Conservation (phyloP, 2,329 filamentous ascomycete genomes). For the Emericellopsis cladophorae region DNA sequence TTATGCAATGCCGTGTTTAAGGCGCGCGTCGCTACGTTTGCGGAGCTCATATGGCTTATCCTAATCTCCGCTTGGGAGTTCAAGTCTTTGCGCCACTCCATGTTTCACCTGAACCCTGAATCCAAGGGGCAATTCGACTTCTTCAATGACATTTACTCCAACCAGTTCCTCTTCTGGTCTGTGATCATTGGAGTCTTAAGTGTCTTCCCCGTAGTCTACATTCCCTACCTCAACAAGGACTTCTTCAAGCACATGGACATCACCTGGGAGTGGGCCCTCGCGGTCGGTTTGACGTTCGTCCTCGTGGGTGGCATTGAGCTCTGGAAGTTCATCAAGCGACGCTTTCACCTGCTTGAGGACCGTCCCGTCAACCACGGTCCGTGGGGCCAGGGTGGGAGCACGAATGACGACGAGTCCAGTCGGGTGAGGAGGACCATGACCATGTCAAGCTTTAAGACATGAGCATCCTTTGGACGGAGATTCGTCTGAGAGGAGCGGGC, state of each 20-base stretch:
- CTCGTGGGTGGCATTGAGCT: slow-evolving; percentile 57
- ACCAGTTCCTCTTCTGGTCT: slow-evolving; percentile 59
- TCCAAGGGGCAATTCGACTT: slow-evolving; percentile 36
- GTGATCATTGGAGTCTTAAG: slow-evolving; percentile 47
- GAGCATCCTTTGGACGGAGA: slow-evolving; percentile 25
- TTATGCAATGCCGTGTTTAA: slow-evolving; percentile 50
- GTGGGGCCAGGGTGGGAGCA: slow-evolving; percentile 38
- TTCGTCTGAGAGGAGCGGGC: neutral
- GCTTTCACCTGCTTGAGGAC: slow-evolving; percentile 37
- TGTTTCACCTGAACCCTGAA: slow-evolving; percentile 53
- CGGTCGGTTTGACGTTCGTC: slow-evolving; percentile 48
- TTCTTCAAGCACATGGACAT: slow-evolving; percentile 65
- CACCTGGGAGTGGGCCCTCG: slow-evolving; percentile 63
- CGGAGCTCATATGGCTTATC: slow-evolving; percentile 60
- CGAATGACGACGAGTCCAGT: slow-evolving; percentile 12
- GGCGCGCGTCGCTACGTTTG: slow-evolving; percentile 61
- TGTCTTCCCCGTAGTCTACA: slow-evolving; percentile 59
- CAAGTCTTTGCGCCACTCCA: slow-evolving; percentile 57
- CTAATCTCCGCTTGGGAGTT: slow-evolving; percentile 70
- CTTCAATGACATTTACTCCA: slow-evolving; percentile 53
- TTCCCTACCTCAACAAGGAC: slow-evolving; percentile 54
- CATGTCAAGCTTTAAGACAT: slow-evolving; percentile 36
- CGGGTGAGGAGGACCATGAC: slow-evolving; percentile 35
- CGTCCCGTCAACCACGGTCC: slow-evolving; percentile 32
- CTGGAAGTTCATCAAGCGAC: slow-evolving; percentile 60